Evolutionary conservation across 2,329 filamentous ascomycete species (phyloP).

Genomic region (Rhinocladiella similis): DNA sequence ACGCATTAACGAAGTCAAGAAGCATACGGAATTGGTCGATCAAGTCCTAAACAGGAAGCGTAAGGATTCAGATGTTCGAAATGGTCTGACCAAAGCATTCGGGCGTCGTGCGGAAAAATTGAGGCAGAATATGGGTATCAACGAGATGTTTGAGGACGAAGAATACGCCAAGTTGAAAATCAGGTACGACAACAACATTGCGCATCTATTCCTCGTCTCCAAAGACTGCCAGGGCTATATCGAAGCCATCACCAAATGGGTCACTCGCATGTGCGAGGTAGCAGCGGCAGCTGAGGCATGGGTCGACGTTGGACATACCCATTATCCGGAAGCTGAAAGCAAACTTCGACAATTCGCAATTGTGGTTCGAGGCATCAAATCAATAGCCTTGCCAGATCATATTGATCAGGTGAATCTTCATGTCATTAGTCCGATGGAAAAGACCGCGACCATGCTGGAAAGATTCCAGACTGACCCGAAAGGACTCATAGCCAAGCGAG

Average conservation of each 20-base stretch:
- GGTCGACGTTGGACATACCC: conserved; percentile 68
- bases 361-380: conserved; percentile 81
- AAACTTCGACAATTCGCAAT: conserved; percentile 93
- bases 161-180: conserved; percentile 80
- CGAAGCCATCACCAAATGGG: conserved; percentile 74
- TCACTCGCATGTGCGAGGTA: conserved; percentile 78
- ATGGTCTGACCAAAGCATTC: conserved; percentile 85
- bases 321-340: conserved; percentile 81
- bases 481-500: conserved; percentile 88
- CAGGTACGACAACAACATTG: conserved; percentile 87
- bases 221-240: conserved; percentile 93
- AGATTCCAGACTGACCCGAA: conserved; percentile 55
- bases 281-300: conserved; percentile 80
- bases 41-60: conserved; percentile 81
- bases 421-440: conserved; percentile 8
- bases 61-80: conserved; percentile 83
- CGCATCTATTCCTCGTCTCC: conserved; percentile 87
- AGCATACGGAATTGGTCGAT: conserved; percentile 87
- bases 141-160: conserved; percentile 72
- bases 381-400: conserved; percentile 80
- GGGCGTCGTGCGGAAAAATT: conserved; percentile 85
- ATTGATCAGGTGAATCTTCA: conserved; percentile 50
- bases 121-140: conserved; percentile 67
- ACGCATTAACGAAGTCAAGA: conserved; percentile 90
- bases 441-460: conserved; percentile 23